Evolutionary conservation across 129 eudicot species (phyloP).

Genomic region (Escallonia herrerae): DNA sequence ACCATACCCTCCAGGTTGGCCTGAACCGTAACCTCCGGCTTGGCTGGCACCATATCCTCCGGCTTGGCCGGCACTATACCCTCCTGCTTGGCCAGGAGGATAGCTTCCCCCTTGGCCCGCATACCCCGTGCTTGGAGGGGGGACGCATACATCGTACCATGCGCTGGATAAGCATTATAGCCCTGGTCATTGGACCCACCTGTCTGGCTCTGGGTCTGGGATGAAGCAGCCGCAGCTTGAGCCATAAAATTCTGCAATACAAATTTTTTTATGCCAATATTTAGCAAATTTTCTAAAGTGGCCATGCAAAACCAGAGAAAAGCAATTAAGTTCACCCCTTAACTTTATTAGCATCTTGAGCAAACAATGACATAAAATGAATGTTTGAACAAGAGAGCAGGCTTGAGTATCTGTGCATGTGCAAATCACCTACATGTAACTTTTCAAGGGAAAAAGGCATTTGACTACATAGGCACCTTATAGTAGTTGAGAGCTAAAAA

Average conservation of each 20-base stretch:
- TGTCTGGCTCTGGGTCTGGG: constrained; percentile 21
- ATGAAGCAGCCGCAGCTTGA: constrained; percentile 31
- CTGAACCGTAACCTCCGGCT: background rate
- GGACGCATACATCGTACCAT: constrained; percentile 20
- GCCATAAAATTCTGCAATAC: constrained; percentile 54
- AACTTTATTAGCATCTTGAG: no score
- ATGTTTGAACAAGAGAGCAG: no score
- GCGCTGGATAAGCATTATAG: constrained; percentile 33
- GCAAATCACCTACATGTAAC: no score
- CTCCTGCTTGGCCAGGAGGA: constrained; percentile 20
- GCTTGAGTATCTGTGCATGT: no score
- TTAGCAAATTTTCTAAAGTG: no score
- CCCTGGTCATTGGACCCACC: constrained; percentile 35
- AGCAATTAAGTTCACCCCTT: no score
- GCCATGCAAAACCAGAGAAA: no score
- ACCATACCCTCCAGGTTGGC: background rate
- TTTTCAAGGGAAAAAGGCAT: no score
- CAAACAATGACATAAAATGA: no score
- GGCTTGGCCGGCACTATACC: background rate
- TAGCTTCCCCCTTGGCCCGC: constrained; percentile 31
- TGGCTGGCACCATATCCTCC: background rate
- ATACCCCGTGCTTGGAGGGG: constrained; percentile 23
- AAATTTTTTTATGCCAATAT: no score
- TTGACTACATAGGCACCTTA: no score
- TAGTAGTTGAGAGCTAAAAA: no score